phyloP scores from a whole-genome alignment of 768 basidiomycete species.

The Floccularia luteovirens region DNA sequence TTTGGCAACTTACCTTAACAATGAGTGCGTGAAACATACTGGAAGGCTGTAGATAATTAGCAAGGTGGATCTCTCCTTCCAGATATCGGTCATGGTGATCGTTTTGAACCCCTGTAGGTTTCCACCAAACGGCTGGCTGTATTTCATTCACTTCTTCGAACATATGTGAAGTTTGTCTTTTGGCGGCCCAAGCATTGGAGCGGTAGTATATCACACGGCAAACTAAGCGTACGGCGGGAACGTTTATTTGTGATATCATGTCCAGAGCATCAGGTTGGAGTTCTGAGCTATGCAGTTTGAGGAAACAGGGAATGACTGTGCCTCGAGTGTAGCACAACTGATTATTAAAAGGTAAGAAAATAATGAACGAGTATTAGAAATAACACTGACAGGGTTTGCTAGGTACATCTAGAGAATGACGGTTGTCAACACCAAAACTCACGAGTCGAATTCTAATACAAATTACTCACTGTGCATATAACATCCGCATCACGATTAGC shows the following conservation, averaged over 20 bases:
- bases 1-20: no score
- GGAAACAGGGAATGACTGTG: slow-evolving; percentile 14
- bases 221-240: slow-evolving; percentile 6
- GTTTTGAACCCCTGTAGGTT: slow-evolving; percentile 5
- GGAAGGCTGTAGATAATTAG: slow-evolving; percentile 8
- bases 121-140: slow-evolving; percentile 11
- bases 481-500: background rate
- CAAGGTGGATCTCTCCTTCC: slow-evolving; percentile 15
- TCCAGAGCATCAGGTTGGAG: slow-evolving; percentile 2
- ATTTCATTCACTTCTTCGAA: slow-evolving; percentile 1
- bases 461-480: slow-evolving; percentile 4
- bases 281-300: slow-evolving; percentile 8
- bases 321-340: slow-evolving; percentile 17
- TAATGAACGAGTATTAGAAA: background rate
- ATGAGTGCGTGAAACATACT: no score
- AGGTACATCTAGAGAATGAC: background rate
- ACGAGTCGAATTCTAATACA: background rate
- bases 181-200: slow-evolving; percentile 1
- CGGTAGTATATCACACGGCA: no score
- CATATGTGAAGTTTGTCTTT: background rate
- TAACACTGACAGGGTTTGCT: background rate
- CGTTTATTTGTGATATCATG: slow-evolving; percentile 2
- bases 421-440: no score
- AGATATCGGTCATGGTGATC: slow-evolving; percentile 4
- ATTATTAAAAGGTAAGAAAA: background rate